Evolutionary conservation across 1,284 basidiomycete genomes (phyloP), one percentile per base, ranked within the genome.

Genomic region (Ganoderma leucocontextum): DNA sequence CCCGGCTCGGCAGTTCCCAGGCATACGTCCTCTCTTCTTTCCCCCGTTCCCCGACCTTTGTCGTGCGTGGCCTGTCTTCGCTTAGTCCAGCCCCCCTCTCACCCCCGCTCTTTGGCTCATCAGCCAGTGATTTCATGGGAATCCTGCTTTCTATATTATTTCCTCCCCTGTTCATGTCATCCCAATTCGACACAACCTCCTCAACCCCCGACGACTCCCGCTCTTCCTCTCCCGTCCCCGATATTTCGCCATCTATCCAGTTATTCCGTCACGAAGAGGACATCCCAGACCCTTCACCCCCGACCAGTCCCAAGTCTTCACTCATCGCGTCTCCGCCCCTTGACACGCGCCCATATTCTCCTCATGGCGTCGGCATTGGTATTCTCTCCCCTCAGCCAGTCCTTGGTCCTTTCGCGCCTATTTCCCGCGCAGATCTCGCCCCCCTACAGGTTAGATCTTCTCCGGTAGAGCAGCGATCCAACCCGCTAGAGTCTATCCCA

Each of bases 131-230:
- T 71, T 79, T 74, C 77, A 79, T 79, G 78, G 78, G 78, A 78
- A 79, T 78, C 74, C 33, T 79, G 68, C 71, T 79, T 60, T 78
- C 78, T n/a, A 70, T 79, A 58, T 72, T 79, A 71, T 79, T 79
- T 66, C 75, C 78, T 67, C 69, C 73, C 63, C 73, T 75, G 72
- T 78, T 75, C 75, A 79, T 79, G 78, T 73, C 72, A 67, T 71
- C 76, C 65, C 73, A 75, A 71, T 73, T 71, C 61, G 70, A 76
- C 61, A 66, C 69, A n/a, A 64, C 74, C 63, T 67, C 70, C 60
- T 69, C 74, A 62, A 49, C 70, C 60, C 64, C 74, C 69, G 73
- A 76, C 44, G 74, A 75, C 64, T 74, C 77, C 58, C 71, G 72
- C 69, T 73, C 78, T 3, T 66, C 77, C n/a, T 74, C 76, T 22